Base-by-base conservation (phyloP, 2,329 filamentous ascomycete genomes). In the Hypomyces perniciosus region DNA sequence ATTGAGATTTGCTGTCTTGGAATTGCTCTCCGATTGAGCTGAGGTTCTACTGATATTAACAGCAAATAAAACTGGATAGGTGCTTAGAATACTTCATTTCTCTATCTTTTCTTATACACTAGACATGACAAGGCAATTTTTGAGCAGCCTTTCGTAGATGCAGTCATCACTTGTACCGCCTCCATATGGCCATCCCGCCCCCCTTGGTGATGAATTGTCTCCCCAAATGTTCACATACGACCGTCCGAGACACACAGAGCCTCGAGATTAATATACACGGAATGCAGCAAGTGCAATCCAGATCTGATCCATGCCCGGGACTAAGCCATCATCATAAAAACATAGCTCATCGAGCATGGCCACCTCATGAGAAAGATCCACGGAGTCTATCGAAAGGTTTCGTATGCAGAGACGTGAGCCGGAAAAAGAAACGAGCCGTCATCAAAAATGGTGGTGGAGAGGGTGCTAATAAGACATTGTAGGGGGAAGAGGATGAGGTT, bases 31-130 rank as follows among this genome's bases (percentile, higher is more conserved):
- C 20, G 2, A 20, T 20, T 20, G 20, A 20, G 20, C 20, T 20
- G 20, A 20, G 20, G 2, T 20, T 20, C 20, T 20, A 20, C 20
- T 20, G 20, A 20, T 20, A 20, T 20, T 20, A 20, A 20, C 2
- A 20, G 20, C 20, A 20, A 20, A 20, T 20, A 20, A 20, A 20
- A 20, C 20, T 20, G 20, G 20, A 20, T 20, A 20, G 20, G 20
- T 20, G 20, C 45, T 46, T 51, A 43, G 43, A 51, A 44, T 33
- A 38, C 49, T 20, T 51, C 39, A 38, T 53, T 50, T 47, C 60
- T 64, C 61, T 64, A 64, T 47, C 46, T 64, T 63, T 61, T 57
- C 62, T 62, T 60, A 61, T 64, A 65, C 61, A 65, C 49, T 63
- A 56, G 60, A 64, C 61, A 62, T 62, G 53, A 60, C 55, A 55